Base-by-base conservation (phyloP, 345 rosid genomes). In the Euclidium syriacum region DNA sequence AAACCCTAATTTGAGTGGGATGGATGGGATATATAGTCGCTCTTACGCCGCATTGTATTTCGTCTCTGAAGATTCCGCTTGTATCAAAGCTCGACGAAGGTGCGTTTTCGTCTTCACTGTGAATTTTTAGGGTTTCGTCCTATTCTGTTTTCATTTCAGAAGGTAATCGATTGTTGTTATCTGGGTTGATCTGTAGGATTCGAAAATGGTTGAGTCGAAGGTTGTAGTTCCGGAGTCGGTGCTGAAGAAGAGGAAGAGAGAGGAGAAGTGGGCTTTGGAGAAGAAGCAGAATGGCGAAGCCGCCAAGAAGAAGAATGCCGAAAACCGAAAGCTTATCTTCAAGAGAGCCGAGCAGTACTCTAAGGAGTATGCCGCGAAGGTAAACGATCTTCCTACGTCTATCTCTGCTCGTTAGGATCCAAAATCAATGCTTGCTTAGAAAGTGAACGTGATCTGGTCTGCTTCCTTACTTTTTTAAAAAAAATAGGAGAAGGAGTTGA, bases 181-280 rank as follows among this genome's bases (percentile, higher is more conserved):
- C 8, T 29, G 5, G 29, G 25, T 49, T 53, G 29, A 32, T 58
- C 2, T 57, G 59, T 39, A 71, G 59, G 63, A 62, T 41, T 20
- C 67, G 8, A 23, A 57, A 65, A 72, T 72, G 76, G 39, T 29
- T 0, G 76, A 51, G 38, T 58, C 76, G 6, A 72, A 72, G 72
- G 57, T 51, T 27, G 76, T 83, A 19, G 54, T 88, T 39, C 98
- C 96, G 0, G 98, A 91, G 77, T 85, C 98, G 0, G 83, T 84
- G 18, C 40, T 91, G 82, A 91, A 88, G 82, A 89, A 86, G 83
- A 70, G 76, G 58, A 88, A 90, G 85, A 90, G 94, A 44, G 77
- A 68, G 10, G 91, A 78, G 22, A 85, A 67, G 65, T 71, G 89
- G 85, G 85, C 80, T 79, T 44, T 78, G 69, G 79, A 71, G 0